Evolutionary conservation across 1,284 basidiomycete genomes (phyloP).

Genomic region (Naganishia liquefaciens): DNA sequence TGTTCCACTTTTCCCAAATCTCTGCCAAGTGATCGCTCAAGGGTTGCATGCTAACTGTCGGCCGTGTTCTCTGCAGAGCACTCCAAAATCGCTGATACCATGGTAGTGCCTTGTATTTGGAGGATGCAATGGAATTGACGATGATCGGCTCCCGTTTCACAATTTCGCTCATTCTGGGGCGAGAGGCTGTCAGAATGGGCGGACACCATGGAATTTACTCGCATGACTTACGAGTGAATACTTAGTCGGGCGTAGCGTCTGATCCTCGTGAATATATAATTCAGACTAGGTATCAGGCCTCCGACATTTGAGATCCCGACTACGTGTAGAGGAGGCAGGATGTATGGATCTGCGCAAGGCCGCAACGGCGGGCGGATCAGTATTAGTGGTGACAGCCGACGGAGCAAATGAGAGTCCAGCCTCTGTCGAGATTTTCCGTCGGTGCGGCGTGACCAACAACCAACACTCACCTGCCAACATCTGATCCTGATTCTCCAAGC

Average conservation of each 20-base stretch:
- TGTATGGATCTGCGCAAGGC: conserved; percentile 12
- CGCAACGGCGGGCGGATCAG: neutral
- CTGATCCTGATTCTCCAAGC: conserved; percentile 27
- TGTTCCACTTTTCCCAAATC: conserved; percentile 26
- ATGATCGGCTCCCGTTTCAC: conserved; percentile 23
- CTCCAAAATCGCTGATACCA: conserved; percentile 18
- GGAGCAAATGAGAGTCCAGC: neutral
- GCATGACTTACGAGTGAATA: conserved; percentile 3
- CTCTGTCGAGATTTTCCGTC: neutral
- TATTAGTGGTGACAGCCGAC: neutral
- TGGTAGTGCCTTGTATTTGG: conserved; percentile 9
- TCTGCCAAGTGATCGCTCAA: conserved; percentile 23
- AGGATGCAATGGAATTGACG: conserved; percentile 12
- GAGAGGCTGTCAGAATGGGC: too few relatives aligned
- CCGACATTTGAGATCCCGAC: conserved; percentile 21
- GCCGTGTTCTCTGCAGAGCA: conserved; percentile 7
- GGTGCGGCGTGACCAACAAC: neutral
- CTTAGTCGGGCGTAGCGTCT: conserved; percentile 7
- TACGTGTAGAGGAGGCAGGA: conserved; percentile 20
- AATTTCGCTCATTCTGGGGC: conserved; percentile 17
- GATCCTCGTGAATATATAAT: conserved; percentile 9
- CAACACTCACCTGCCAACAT: conserved; percentile 21
- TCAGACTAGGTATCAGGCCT: conserved; percentile 18
- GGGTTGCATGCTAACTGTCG: conserved; percentile 20
- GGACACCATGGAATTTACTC: too few relatives aligned